Evolutionary conservation across 2,329 filamentous ascomycete species (phyloP).

Genomic region (Aspergillus nomiae): DNA sequence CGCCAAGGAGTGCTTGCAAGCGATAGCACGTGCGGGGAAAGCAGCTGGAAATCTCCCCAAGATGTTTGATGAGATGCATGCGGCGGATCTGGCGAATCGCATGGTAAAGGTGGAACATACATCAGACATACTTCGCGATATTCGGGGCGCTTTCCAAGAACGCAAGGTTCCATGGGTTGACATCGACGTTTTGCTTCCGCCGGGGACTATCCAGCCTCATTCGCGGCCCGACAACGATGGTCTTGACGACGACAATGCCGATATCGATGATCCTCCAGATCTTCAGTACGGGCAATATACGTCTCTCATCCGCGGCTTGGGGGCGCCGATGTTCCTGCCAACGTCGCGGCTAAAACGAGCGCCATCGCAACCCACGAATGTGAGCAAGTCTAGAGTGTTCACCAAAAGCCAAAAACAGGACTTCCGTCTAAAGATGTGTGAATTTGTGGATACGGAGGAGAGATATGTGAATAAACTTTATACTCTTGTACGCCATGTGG

Average conservation of each 20-base stretch:
- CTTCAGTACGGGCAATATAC: constrained; percentile 76
- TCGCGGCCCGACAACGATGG: constrained; percentile 63
- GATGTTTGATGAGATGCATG: constrained; percentile 89
- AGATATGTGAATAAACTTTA: constrained; percentile 88
- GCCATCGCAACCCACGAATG: constrained; percentile 79
- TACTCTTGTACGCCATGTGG: constrained; percentile 78
- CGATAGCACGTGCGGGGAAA: constrained; percentile 53
- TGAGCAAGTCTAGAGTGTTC: constrained; percentile 78
- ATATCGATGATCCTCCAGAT: constrained; percentile 30
- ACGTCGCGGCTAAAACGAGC: constrained; percentile 82
- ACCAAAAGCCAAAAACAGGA: constrained; percentile 79
- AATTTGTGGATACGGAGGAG: constrained; percentile 90
- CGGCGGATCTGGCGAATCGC: constrained; percentile 81
- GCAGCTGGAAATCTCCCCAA: constrained; percentile 64
- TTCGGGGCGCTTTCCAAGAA: constrained; percentile 76
- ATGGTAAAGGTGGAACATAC: constrained; percentile 83
- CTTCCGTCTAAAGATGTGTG: constrained; percentile 82
- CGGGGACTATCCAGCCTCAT: constrained; percentile 69
- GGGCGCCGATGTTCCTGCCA: constrained; percentile 82
- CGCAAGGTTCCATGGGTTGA: constrained; percentile 85
- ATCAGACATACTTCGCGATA: constrained; percentile 68
- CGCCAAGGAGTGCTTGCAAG: constrained; percentile 70
- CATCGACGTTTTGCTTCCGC: constrained; percentile 80
- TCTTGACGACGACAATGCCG: constrained; percentile 62
- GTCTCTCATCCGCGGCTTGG: constrained; percentile 74